Base-by-base conservation (phyloP, 2,329 filamentous ascomycete genomes). In the Cordyceps cicadae region DNA sequence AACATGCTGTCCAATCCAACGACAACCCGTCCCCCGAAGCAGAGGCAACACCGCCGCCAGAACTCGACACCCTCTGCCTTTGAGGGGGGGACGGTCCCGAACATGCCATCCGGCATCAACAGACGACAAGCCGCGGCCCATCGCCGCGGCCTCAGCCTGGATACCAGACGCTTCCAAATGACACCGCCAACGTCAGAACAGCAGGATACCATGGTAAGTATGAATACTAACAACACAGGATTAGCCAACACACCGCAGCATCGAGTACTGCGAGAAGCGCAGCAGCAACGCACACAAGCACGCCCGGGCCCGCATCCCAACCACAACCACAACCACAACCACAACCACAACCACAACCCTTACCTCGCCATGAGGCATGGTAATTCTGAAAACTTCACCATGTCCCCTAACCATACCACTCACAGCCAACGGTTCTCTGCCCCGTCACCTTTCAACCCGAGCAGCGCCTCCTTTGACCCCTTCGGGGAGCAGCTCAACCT, bases 61-160 rank as follows among this genome's bases (percentile, higher is more conserved):
- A 87, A 90, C 71, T 96, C 92, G 70, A 93, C 89, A 71, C 89
- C 90, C 66, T 84, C 83, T 75, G 84, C 83, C 73, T 89, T 90
- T 77, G 89, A 93, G 74, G 84, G 85, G 70, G 83, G 85, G 72
- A 88, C 86, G 82, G 84, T 86, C 76, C 77, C 76, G 62, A 83
- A 80, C 76, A 80, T 89, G 77, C 83, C 87, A 70, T n/a, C n/a
- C 58, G 52, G 37, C 56, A 79, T 75, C 71, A 72, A 62, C 70
- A 72, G 72, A 65, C 73, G 71, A 64, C 75, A 72, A 64, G 72
- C 70, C 68, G 70, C 77, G 67, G 78, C 80, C 72, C 90, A 95
- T 77, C 87, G 90, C 76, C 84, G 90, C 74, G 92, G 92, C 70
- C 85, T 92, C 77, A 94, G 89, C 77, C 81, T 95, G 69, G 90